A percentile compares a stretch with the other conserved stretches of the same genome.
phyloP scores from a whole-genome alignment of 2,329 filamentous ascomycete species.

The Hymenoscyphus albidus region DNA sequence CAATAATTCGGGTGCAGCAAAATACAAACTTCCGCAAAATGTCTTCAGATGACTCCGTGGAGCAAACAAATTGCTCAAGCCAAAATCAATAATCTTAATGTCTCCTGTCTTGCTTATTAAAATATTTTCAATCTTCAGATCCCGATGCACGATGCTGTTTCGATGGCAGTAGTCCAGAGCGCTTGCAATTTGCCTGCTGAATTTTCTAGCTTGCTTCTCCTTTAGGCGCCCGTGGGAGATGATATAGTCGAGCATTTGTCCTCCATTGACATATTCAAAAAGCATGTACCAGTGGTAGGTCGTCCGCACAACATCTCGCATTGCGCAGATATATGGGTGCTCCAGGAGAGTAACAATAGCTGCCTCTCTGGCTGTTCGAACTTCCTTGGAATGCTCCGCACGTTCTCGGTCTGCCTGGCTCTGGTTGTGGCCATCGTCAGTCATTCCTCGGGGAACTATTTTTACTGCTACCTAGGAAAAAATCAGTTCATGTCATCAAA shows the following conservation, averaged over 20 bases:
- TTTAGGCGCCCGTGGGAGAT: constrained; percentile 97
- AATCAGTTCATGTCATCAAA: constrained; percentile 19
- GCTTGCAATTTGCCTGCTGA: constrained; percentile 94
- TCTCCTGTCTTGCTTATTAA: constrained; percentile 98
- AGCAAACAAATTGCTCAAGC: constrained; percentile 91
- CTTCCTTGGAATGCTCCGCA: constrained; percentile 93
- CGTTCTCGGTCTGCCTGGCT: constrained; percentile 73
- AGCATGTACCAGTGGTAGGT: constrained; percentile 99
- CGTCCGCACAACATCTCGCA: constrained; percentile 91
- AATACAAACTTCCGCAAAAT: constrained; percentile 96
- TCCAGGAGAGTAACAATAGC: constrained; percentile 93
- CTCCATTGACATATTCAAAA: constrained; percentile 97
- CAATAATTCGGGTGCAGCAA: constrained; percentile 89
- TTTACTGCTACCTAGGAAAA: constrained; percentile 80
- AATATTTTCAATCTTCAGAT: constrained; percentile 98
- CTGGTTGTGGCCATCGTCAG: constrained; percentile 69
- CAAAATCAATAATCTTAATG: constrained; percentile 99
- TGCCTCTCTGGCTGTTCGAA: constrained; percentile 89
- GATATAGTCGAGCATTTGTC: constrained; percentile 99
- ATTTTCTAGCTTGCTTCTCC: constrained; percentile 97
- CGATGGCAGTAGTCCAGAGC: constrained; percentile 96
- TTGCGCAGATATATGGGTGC: constrained; percentile 92
- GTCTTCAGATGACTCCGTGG: constrained; percentile 85
- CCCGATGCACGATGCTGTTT: constrained; percentile 96
- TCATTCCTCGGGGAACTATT: constrained; percentile 87